Conservation (phyloP, 805 yeast genomes). For the Jamesozyma lodderae region DNA sequence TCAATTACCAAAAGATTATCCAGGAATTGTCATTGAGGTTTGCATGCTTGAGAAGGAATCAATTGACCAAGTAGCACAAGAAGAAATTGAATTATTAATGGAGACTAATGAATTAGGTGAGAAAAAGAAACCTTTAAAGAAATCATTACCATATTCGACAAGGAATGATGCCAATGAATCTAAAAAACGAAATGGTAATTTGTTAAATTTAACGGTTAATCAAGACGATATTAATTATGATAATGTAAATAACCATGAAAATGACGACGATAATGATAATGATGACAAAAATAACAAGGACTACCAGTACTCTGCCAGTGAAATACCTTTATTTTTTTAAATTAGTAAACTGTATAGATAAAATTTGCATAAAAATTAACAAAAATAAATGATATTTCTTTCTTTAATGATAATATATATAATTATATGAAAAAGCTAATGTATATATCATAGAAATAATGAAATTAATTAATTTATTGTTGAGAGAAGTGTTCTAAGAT, state of each 20-base stretch:
- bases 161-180: not conserved
- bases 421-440: conserved; percentile 1
- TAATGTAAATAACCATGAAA: not conserved
- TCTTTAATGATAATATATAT: conserved; percentile 3
- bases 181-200: not conserved
- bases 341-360: not conserved
- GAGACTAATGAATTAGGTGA: conserved; percentile 11
- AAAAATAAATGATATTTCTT: conserved; percentile 6
- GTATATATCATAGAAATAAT: conserved; percentile 2
- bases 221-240: not conserved
- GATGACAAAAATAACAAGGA: not conserved
- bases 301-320: conserved; percentile 6
- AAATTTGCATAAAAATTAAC: not conserved
- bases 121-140: not conserved
- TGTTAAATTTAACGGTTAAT: conserved; percentile 1
- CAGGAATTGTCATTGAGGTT: conserved; percentile 36
- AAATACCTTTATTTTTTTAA: conserved; percentile 15
- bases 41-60: conserved; percentile 30
- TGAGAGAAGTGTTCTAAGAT: conserved; percentile 92
- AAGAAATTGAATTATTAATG: conserved; percentile 23
- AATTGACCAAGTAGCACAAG: conserved; percentile 15
- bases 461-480: conserved; percentile 43
- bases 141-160: not conserved
- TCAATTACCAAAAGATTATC: conserved; percentile 30
- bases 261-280: not conserved